Base-by-base conservation (phyloP, 345 rosid species). In the Lepidium aucheri region DNA sequence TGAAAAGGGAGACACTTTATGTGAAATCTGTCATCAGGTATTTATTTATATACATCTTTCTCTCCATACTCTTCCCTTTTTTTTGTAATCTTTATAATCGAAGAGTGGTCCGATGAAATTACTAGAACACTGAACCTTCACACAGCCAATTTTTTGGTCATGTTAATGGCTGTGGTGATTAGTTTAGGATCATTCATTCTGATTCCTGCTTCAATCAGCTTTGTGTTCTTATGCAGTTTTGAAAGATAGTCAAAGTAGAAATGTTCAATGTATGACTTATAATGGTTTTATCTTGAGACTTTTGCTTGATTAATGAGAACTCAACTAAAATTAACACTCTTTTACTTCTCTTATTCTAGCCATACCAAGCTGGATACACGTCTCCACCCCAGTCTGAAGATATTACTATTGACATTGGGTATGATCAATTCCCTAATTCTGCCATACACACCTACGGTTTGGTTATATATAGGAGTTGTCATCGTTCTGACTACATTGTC, bases 21-120 rank as follows among this genome's bases (percentile, higher is more conserved):
- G 99, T 42, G 99, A 94, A 73, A 94, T 94, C 30, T 90, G 97
- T 67, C 96, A 88, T 80, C 90, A 88, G 99, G 97, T 90, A 78
- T n/a, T n/a, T n/a, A n/a, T n/a, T n/a, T n/a, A n/a, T 38, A 47
- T 53, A 68, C 46, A 17, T 14, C 6, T 67, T 33, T 30, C n/a
- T 28, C 36, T 49, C 9, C 9, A 26, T 68, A 46, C 14, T 60
- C 4, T 20, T 2, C 16, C 24, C 56, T 49, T 46, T 16, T n/a
- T 32, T 16, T 62, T 18, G 8, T n/a, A n/a, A n/a, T n/a, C n/a
- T 26, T 62, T 47, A 33, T 22, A 34, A 33, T 51, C 24, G 6
- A 13, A 11, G 57, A 36, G 7, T 24, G 28, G 42, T 39, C 5
- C 35, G 41, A 60, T 17, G 49, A 36, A 5, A 33, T 9, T 20